Conservation (phyloP, 305 asterid genomes). For the Rubia tinctorum region DNA sequence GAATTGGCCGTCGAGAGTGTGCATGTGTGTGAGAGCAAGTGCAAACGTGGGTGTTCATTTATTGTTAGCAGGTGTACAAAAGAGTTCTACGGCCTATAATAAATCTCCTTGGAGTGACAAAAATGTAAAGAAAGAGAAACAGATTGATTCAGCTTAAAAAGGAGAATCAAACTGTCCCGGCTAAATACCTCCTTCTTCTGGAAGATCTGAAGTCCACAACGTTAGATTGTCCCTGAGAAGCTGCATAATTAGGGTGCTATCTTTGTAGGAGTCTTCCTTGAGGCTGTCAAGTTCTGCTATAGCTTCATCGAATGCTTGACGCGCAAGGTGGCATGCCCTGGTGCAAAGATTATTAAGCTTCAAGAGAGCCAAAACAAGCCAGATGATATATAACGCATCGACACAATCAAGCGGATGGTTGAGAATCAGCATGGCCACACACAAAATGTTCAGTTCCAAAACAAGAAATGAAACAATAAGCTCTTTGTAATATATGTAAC, state of each 20-base stretch:
- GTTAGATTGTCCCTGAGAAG: slow-evolving; percentile 86
- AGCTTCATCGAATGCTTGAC: slow-evolving; percentile 87
- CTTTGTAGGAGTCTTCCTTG: slow-evolving; percentile 75
- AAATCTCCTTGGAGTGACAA: neutral
- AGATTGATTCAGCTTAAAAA: neutral
- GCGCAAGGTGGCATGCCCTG: slow-evolving; percentile 91
- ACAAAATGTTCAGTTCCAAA: neutral
- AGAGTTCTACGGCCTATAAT: neutral
- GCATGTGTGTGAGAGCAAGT: neutral
- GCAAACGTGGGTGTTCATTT: neutral
- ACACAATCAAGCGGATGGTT: neutral
- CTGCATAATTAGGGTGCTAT: slow-evolving; percentile 90
- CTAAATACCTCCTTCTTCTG: slow-evolving; percentile 68
- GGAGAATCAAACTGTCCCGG: neutral
- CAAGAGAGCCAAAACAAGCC: neutral
- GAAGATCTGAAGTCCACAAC: slow-evolving; percentile 78
- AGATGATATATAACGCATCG: neutral
- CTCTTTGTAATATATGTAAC: neutral
- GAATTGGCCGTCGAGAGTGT: neutral
- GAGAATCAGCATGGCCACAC: neutral
- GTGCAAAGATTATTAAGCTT: slow-evolving; percentile 1
- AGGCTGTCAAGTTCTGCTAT: slow-evolving; percentile 82
- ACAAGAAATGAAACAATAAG: neutral
- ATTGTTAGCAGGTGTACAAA: neutral
- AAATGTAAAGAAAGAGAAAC: neutral